Conservation (phyloP, 768 basidiomycete genomes). For the Tricholoma matsutake region DNA sequence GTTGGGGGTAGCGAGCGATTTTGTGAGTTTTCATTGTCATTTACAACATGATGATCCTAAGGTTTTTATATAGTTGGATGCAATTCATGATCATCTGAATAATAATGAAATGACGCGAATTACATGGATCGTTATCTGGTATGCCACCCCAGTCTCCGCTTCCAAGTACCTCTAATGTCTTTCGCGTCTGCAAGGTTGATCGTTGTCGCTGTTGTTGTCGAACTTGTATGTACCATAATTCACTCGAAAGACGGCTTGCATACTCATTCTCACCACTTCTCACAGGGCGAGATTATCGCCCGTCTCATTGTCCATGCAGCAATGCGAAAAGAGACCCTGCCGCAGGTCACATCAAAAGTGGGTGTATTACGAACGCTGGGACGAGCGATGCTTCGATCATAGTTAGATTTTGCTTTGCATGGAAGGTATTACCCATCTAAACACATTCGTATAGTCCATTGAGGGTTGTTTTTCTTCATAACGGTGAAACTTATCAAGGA, state of each 20-base stretch:
- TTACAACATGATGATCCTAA: background rate
- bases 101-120: slow-evolving; percentile 88
- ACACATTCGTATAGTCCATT: no score
- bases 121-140: slow-evolving; percentile 58
- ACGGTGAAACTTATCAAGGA: no score
- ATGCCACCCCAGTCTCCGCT: slow-evolving; percentile 13
- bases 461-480: no score
- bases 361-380: slow-evolving; percentile 41
- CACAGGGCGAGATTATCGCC: slow-evolving; percentile 78
- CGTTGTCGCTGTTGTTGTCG: slow-evolving; percentile 85
- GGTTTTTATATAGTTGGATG: slow-evolving; percentile 65
- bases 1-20: slow-evolving; percentile 80
- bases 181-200: slow-evolving; percentile 65
- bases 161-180: slow-evolving; percentile 18
- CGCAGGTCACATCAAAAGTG: slow-evolving; percentile 30
- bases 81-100: slow-evolving; percentile 92
- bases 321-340: slow-evolving; percentile 20
- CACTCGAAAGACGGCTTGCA: background rate
- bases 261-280: background rate
- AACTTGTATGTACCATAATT: slow-evolving; percentile 51
- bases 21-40: slow-evolving; percentile 51
- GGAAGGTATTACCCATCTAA: no score
- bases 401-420: background rate
- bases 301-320: slow-evolving; percentile 70
- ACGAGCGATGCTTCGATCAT: slow-evolving; percentile 31